Percentiles rank a stretch among this genome's conserved stretches.
Evolutionary conservation across 2,329 filamentous ascomycete species (phyloP).

Genomic region (Diaporthe caulivora): DNA sequence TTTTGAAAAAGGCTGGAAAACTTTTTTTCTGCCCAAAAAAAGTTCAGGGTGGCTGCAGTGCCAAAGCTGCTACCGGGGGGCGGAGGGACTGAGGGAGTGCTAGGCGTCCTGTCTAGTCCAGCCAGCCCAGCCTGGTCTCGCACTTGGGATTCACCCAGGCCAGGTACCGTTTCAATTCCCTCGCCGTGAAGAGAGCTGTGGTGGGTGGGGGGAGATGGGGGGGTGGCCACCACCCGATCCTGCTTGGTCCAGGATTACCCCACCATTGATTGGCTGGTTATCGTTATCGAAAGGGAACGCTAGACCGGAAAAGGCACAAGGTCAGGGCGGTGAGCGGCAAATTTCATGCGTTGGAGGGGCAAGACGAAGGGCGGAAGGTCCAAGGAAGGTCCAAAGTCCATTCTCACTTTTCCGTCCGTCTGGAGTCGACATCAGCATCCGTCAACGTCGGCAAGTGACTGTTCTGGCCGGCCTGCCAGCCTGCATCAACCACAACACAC

Average conservation of each 20-base stretch:
- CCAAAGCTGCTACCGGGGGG: conserved; percentile 1
- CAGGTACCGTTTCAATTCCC: conserved; percentile 12
- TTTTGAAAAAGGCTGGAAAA: conserved; percentile 41
- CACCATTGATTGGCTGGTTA: conserved; percentile 44
- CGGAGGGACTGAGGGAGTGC: not conserved
- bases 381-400: not conserved
- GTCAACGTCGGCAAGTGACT: conserved; percentile 18
- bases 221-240: conserved; percentile 8
- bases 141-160: too few relatives aligned
- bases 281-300: conserved; percentile 39
- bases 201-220: conserved; percentile 1
- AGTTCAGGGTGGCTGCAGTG: conserved; percentile 23
- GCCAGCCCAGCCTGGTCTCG: conserved; percentile 1
- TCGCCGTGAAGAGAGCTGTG: not conserved
- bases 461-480: not conserved
- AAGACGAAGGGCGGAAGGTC: not conserved
- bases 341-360: conserved; percentile 40
- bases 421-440: not conserved
- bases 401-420: conserved; percentile 24
- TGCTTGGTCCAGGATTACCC: conserved; percentile 43
- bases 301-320: conserved; percentile 41
- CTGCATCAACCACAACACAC: not conserved
- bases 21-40: conserved; percentile 43
- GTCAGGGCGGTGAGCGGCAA: conserved; percentile 46
- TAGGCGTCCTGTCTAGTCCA: conserved; percentile 4